Conservation (phyloP, 192 early-diverging fungal species). For the Funneliformis mosseae region DNA sequence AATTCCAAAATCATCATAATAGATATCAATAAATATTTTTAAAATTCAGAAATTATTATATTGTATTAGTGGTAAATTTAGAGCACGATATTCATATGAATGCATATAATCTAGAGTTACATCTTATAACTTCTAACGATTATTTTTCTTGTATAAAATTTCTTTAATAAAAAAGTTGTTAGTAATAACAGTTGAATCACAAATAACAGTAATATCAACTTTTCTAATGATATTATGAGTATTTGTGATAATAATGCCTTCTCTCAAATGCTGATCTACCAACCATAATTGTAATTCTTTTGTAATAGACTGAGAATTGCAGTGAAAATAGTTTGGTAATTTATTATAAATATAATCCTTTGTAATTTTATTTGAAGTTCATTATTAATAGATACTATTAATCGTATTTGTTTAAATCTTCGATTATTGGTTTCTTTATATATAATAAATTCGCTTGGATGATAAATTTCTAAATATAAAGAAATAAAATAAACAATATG, state of each 20-base stretch:
- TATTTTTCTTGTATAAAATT: too few relatives aligned
- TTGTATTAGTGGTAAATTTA: not conserved
- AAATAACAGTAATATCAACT: too few relatives aligned
- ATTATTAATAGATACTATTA: conserved; percentile 3
- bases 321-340: not conserved
- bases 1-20: not conserved
- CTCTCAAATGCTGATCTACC: too few relatives aligned
- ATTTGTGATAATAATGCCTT: too few relatives aligned
- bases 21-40: not conserved
- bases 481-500: not conserved
- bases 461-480: not conserved
- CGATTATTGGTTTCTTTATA: not conserved
- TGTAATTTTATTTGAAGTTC: not conserved
- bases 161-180: too few relatives aligned
- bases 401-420: not conserved
- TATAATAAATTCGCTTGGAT: not conserved
- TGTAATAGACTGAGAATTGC: not conserved
- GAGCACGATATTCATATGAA: too few relatives aligned
- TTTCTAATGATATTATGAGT: too few relatives aligned
- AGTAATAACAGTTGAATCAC: too few relatives aligned
- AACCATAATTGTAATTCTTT: too few relatives aligned
- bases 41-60: not conserved
- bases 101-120: too few relatives aligned
- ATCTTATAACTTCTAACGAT: too few relatives aligned
- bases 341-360: not conserved